Conservation (phyloP, 2,329 filamentous ascomycete genomes). For the Penicillium sp. region DNA sequence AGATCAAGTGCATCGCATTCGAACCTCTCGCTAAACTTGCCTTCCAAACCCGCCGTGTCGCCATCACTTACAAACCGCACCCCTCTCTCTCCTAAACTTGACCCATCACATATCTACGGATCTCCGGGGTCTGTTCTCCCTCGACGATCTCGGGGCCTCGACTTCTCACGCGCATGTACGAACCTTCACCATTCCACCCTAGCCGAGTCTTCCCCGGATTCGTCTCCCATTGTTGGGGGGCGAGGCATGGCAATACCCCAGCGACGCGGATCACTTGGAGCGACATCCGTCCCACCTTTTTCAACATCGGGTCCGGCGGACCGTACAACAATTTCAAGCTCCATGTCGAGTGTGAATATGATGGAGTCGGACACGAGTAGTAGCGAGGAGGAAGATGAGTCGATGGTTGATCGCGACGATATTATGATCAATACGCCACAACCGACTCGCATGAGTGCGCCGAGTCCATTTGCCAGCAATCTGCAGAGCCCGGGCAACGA, state of each 20-base stretch:
- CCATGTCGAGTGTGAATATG: constrained; percentile 75
- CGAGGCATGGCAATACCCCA: constrained; percentile 61
- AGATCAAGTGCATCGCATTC: constrained; percentile 62
- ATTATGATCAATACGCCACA: constrained; percentile 75
- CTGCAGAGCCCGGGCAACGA: constrained; percentile 56
- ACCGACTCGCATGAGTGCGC: constrained; percentile 56
- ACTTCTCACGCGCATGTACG: constrained; percentile 90
- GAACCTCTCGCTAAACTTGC: constrained; percentile 69
- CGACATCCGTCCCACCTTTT: constrained; percentile 61
- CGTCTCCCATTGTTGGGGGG: constrained; percentile 78
- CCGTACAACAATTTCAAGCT: constrained; percentile 72
- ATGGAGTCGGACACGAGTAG: constrained; percentile 76
- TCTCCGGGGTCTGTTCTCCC: constrained; percentile 86
- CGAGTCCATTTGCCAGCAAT: constrained; percentile 47
- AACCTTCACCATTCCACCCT: constrained; percentile 94
- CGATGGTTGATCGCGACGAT: constrained; percentile 70
- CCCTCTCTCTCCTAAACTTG: constrained; percentile 81
- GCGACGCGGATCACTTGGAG: constrained; percentile 60
- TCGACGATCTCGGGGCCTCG: constrained; percentile 81
- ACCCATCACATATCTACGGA: constrained; percentile 78
- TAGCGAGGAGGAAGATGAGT: constrained; percentile 58
- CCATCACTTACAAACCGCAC: constrained; percentile 56
- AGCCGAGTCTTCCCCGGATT: constrained; percentile 85
- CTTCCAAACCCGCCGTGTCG: constrained; percentile 50
- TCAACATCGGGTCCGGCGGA: constrained; percentile 68